Evolutionary conservation across 805 yeast species (phyloP), one percentile per base, ranked within the genome.

Genomic region (Saccharomycopsis babjevae): DNA sequence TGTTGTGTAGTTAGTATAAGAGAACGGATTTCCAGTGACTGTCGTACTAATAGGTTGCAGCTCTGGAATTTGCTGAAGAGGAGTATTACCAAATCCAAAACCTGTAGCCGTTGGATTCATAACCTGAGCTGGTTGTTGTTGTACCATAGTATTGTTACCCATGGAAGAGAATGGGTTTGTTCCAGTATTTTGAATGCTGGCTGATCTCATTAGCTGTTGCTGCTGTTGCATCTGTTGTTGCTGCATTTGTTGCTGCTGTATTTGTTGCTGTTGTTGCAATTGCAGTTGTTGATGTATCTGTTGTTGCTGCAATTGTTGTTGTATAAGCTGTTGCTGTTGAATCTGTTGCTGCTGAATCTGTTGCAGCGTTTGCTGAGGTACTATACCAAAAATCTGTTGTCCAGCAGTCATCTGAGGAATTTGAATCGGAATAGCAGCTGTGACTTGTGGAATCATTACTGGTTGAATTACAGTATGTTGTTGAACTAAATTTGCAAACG

Each of bases 51-150:
- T 34, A 52, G 57, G 54, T 46, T 52, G 34, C 42, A 30, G 52
- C 40, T 59, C 62, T 28, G 62, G 46, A 39, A 56, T 59, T 32
- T 52, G 62, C 43, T 50, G 70, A 68, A 42, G 71, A 62, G 54
- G 61, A 66, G 56, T 69, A 72, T 74, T 84, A 13, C 86, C 86
- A 70, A 83, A 83, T 0, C 87, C 88, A 40, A 78, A 78, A 15
- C 86, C 86, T 5, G 86, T 82, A 64, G 72, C 76, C 3, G n/a
- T 28, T 10, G 46, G n/a, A 22, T 40, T 39, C 40, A 54, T 54
- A 22, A 40, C 16, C 10, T 30, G 40, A 3, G 32, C 32, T 22
- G 57, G 52, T n/a, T 56, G 46, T 20, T 39, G 65, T 30, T 59
- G 65, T 22, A 56, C 36, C 42, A 54, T 1, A 11, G 39, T 6